Evolutionary conservation across 2,329 filamentous ascomycete genomes (phyloP).

Genomic region (Tolypocladium paradoxum): DNA sequence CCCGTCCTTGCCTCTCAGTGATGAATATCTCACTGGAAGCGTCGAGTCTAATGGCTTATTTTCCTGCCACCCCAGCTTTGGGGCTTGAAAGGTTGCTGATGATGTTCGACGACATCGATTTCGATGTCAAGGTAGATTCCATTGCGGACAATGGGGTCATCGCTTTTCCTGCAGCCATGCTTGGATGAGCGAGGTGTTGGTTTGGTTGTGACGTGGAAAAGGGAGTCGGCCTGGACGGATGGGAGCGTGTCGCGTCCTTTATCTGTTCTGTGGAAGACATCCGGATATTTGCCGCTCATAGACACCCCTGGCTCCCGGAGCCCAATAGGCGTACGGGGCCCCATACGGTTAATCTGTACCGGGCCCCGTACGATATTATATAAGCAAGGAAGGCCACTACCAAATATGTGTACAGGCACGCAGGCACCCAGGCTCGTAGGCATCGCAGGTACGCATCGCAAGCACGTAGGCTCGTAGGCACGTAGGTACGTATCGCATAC

Average conservation of each 20-base stretch:
- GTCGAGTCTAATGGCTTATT: slow-evolving; percentile 23
- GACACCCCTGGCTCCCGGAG: too few relatives aligned
- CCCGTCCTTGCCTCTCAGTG: slow-evolving; percentile 11
- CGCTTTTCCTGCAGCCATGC: slow-evolving; percentile 10
- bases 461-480: too few relatives aligned
- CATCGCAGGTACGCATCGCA: too few relatives aligned
- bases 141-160: slow-evolving; percentile 11
- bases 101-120: slow-evolving; percentile 11
- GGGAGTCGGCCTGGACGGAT: not conserved
- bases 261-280: not conserved
- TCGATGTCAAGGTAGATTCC: slow-evolving; percentile 4
- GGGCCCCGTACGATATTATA: too few relatives aligned
- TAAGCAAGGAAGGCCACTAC: too few relatives aligned
- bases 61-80: slow-evolving; percentile 37
- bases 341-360: too few relatives aligned
- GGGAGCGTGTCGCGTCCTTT: slow-evolving; percentile 6
- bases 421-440: too few relatives aligned
- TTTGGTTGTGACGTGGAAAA: not conserved
- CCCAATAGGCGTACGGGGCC: too few relatives aligned
- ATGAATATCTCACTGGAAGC: slow-evolving; percentile 13
- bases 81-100: slow-evolving; percentile 30
- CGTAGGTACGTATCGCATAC: too few relatives aligned
- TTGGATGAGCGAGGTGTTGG: slow-evolving; percentile 5
- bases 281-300: slow-evolving; percentile 3
- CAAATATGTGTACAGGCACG: too few relatives aligned